Evolutionary conservation across 768 basidiomycete species (phyloP).

Genomic region (Tephrocybe sp.): DNA sequence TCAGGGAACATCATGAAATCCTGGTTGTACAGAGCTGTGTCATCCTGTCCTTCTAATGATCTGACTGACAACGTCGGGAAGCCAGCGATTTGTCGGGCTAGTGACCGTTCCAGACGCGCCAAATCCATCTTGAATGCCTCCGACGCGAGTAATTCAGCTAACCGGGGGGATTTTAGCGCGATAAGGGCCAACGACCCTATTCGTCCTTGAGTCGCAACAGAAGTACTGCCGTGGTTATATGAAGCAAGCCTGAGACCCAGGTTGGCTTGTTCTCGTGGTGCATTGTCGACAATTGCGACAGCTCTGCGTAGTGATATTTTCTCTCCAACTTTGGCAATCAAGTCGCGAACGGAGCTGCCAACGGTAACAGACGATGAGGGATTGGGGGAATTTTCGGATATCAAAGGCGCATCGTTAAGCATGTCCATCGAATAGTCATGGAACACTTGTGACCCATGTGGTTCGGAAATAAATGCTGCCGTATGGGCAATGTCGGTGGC

Average conservation of each 20-base stretch:
- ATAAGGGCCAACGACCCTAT: constrained; percentile 59
- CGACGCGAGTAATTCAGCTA: constrained; percentile 42
- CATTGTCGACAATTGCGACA: constrained; percentile 36
- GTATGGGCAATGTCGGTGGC: constrained; percentile 82
- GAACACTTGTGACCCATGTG: constrained; percentile 34
- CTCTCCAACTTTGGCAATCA: constrained; percentile 77
- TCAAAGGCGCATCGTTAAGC: constrained; percentile 62
- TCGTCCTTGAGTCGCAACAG: constrained; percentile 50
- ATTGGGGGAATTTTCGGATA: constrained; percentile 38
- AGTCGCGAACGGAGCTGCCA: constrained; percentile 59
- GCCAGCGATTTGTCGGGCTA: constrained; percentile 85
- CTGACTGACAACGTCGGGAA: constrained; percentile 64
- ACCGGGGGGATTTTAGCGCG: constrained; percentile 45
- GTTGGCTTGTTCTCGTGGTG: constrained; percentile 37
- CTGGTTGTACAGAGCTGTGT: constrained; percentile 67
- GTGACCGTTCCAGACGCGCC: constrained; percentile 60
- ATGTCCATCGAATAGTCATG: constrained; percentile 48
- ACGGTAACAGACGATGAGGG: constrained; percentile 46
- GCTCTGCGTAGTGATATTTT: constrained; percentile 72
- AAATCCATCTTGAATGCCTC: constrained; percentile 56
- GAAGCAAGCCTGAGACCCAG: constrained; percentile 44
- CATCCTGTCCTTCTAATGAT: constrained; percentile 28
- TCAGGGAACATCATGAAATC: constrained; percentile 75
- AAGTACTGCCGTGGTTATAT: constrained; percentile 61
- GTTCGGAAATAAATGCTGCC: constrained; percentile 65